phyloP scores from a whole-genome alignment of 805 yeast species.

The Yamadazyma sp. region DNA sequence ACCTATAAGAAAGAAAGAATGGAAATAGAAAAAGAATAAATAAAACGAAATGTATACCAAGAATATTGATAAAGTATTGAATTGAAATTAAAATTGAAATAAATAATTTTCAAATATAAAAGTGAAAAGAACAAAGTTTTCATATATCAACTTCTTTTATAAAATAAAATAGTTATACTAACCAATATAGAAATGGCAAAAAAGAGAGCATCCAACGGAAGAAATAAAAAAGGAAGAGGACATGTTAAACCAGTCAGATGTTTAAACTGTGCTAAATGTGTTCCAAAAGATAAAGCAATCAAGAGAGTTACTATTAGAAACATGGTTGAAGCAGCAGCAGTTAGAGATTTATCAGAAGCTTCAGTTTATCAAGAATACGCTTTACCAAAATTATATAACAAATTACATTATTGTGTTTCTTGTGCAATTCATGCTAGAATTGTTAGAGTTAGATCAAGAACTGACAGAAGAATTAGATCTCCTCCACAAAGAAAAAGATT shows the following conservation, averaged over 20 bases:
- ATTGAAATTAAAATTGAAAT: too few relatives aligned
- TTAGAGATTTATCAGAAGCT: constrained; percentile 99
- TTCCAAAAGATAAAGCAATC: constrained; percentile 99
- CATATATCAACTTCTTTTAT: too few relatives aligned
- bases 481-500: constrained; percentile 99
- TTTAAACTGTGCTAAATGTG: constrained; percentile 99
- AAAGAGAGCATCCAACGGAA: constrained; percentile 99
- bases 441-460: constrained; percentile 99
- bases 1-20: too few relatives aligned
- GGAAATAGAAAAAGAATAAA: too few relatives aligned
- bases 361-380: constrained; percentile 99
- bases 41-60: too few relatives aligned
- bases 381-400: constrained; percentile 99
- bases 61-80: too few relatives aligned
- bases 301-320: constrained; percentile 99
- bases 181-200: constrained; percentile 74
- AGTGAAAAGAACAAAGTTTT: too few relatives aligned
- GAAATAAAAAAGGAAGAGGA: constrained; percentile 99
- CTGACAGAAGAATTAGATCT: constrained; percentile 97
- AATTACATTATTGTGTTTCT: constrained; percentile 99
- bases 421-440: constrained; percentile 99
- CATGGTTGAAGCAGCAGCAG: constrained; percentile 99
- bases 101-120: too few relatives aligned
- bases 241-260: constrained; percentile 99
- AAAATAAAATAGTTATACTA: too few relatives aligned